These are phyloP conservation scores for Withania somnifera DNA, from an alignment of 305 asterid species.

Conservation along the genomic window DNA sequence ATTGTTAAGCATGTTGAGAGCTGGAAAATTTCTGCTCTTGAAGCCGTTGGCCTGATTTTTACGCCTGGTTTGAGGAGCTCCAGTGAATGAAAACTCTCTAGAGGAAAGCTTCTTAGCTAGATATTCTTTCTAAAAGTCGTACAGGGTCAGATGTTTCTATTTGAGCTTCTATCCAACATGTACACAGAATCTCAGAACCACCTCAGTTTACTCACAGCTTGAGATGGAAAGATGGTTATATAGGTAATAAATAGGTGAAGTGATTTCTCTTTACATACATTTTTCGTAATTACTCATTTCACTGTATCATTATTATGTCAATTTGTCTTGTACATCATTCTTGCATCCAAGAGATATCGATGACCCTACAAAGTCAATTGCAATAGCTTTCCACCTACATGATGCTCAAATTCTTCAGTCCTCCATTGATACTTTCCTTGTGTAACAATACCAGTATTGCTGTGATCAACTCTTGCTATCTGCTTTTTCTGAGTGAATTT, in stretches of 20 bases:
- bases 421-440: slow-evolving; percentile 56
- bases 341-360: slow-evolving; percentile 48
- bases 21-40: slow-evolving; percentile 61
- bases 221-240: not conserved
- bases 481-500: slow-evolving; percentile 69
- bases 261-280: not conserved
- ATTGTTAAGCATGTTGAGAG: slow-evolving; percentile 61
- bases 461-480: slow-evolving; percentile 58
- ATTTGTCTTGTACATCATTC: not conserved
- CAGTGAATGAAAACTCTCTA: slow-evolving; percentile 7
- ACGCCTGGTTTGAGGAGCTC: slow-evolving; percentile 38
- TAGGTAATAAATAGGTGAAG: not conserved
- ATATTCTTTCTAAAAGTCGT: not conserved
- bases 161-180: not conserved
- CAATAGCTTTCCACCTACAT: slow-evolving; percentile 80
- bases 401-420: slow-evolving; percentile 83
- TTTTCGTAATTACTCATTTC: not conserved
- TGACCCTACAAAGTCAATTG: slow-evolving; percentile 65
- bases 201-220: not conserved
- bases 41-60: slow-evolving; percentile 63
- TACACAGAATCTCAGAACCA: not conserved
- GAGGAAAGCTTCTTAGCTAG: not conserved
- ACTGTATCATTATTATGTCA: not conserved
- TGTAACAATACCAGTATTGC: slow-evolving; percentile 59
- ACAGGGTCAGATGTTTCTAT: not conserved